Conservation (phyloP, 495 filamentous ascomycete species). For the Oleoguttula mirabilis region DNA sequence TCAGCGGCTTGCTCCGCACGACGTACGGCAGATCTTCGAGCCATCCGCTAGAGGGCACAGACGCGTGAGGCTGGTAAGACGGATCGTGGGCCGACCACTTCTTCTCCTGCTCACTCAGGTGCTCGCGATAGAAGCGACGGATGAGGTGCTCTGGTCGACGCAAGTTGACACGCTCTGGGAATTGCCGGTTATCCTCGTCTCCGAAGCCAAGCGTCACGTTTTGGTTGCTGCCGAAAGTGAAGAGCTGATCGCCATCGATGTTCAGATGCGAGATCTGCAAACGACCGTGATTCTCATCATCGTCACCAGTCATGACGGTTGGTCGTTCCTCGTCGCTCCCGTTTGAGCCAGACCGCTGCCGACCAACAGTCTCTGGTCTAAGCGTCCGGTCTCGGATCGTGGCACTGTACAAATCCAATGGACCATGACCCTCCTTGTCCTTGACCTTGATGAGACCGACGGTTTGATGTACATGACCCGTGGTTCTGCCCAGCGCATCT, state of each 20-base stretch:
- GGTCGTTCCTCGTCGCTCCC: conserved; percentile 30
- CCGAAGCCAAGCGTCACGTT: conserved; percentile 86
- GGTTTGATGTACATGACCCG: conserved; percentile 33
- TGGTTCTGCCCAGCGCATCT: conserved; percentile 41
- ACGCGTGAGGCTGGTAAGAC: conserved; percentile 7
- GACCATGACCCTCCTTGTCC: conserved; percentile 85
- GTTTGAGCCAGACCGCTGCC: conserved; percentile 24
- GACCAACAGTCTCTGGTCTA: conserved; percentile 13
- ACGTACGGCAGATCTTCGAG: conserved; percentile 50
- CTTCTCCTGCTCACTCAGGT: conserved; percentile 21
- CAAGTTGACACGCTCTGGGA: conserved; percentile 68
- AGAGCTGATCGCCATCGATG: conserved; percentile 69
- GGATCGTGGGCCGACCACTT: conserved; percentile 22
- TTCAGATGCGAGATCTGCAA: conserved; percentile 21
- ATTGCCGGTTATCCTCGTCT: conserved; percentile 86
- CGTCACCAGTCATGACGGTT: conserved; percentile 22
- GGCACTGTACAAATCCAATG: conserved; percentile 79
- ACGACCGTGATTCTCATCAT: conserved; percentile 15
- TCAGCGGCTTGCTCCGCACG: conserved; percentile 54
- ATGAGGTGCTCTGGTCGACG: conserved; percentile 73
- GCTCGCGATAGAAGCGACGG: conserved; percentile 44
- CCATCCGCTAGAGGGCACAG: conserved; percentile 6
- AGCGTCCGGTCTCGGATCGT: conserved; percentile 52
- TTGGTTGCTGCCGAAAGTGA: conserved; percentile 87
- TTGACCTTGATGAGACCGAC: conserved; percentile 82